These are phyloP conservation scores for Fagopyrum tataricum DNA, from an alignment of 148 eudicot genomes.

Conservation along the genomic window DNA sequence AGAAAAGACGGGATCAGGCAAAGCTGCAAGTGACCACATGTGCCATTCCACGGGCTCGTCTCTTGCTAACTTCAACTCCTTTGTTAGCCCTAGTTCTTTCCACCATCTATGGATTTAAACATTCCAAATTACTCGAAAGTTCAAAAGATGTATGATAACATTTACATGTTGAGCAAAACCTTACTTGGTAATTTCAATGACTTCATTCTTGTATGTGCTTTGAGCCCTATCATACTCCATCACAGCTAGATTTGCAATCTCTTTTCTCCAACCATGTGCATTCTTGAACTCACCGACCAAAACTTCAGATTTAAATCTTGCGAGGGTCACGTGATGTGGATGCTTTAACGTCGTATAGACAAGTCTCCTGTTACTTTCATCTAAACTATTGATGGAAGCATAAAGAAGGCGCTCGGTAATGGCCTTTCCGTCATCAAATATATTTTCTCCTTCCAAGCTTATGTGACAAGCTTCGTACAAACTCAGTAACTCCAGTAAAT, in stretches of 20 bases:
- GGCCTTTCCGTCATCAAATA: neutral
- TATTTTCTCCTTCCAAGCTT: neutral
- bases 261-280: neutral
- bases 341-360: neutral
- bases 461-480: conserved; percentile 10
- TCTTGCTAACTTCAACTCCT: conserved; percentile 34
- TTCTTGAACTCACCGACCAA: neutral
- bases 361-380: neutral
- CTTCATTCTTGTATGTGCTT: neutral
- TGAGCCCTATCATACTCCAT: conserved; percentile 8
- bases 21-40: conserved; percentile 38
- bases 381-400: neutral
- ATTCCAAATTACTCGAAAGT: too few species aligned
- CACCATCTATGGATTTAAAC: neutral
- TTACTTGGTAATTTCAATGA: conserved; percentile 8
- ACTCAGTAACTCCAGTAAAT: conserved; percentile 1
- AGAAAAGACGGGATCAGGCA: conserved; percentile 33
- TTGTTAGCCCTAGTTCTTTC: conserved; percentile 11
- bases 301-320: neutral
- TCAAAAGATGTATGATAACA: too few species aligned
- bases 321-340: conserved; percentile 1
- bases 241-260: neutral
- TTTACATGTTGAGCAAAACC: neutral
- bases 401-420: neutral
- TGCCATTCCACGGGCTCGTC: conserved; percentile 40